phyloP scores from a whole-genome alignment of 2,329 filamentous ascomycete genomes.

The Byssoonygena ceratinophila region DNA sequence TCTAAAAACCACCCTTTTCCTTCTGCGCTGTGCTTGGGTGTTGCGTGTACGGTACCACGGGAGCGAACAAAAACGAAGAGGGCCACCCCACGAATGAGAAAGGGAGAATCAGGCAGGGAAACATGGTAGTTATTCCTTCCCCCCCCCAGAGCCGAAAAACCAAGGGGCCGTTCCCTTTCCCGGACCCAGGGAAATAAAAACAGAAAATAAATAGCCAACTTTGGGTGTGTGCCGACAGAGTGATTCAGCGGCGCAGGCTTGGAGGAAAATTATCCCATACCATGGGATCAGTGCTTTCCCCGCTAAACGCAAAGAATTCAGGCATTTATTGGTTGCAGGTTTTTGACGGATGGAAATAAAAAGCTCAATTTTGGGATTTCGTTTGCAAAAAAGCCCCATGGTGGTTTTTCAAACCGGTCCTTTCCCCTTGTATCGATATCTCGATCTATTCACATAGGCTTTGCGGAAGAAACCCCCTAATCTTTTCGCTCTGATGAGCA shows the following conservation, averaged over 20 bases:
- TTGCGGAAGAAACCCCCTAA: background rate
- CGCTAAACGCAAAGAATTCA: background rate
- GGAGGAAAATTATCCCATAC: background rate
- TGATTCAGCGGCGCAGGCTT: background rate
- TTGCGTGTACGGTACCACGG: background rate
- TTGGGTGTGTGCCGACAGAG: background rate
- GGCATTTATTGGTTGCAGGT: background rate
- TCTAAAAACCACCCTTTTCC: background rate
- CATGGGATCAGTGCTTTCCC: background rate
- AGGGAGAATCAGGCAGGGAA: slow-evolving; percentile 1
- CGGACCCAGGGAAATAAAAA: slow-evolving; percentile 2
- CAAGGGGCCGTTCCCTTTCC: slow-evolving; percentile 11
- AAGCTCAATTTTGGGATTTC: background rate
- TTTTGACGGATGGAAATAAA: background rate
- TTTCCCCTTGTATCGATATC: background rate
- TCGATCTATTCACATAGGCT: background rate
- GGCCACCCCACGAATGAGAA: background rate
- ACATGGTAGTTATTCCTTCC: no score
- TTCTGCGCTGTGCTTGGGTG: background rate
- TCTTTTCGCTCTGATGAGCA: background rate
- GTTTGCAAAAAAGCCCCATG: background rate
- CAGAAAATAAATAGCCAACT: background rate
- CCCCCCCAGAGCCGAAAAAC: slow-evolving; percentile 16
- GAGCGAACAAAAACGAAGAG: slow-evolving; percentile 4
- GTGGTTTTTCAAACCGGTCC: background rate